Evolutionary conservation across 495 filamentous ascomycete species (phyloP).

Genomic region (Penicillium tannophilum): DNA sequence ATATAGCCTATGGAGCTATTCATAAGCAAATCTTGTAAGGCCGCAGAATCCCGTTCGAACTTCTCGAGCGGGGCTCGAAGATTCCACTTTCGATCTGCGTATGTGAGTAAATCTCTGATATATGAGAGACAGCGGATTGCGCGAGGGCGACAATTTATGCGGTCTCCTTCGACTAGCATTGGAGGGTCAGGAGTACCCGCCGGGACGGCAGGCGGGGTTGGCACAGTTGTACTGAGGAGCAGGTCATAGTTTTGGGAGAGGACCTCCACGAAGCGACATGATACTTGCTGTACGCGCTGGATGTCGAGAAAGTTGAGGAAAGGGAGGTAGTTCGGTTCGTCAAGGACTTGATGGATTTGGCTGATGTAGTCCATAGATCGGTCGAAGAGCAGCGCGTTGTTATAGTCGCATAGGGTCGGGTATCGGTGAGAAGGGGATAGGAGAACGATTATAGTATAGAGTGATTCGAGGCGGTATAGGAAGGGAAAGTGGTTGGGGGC

Average conservation of each 20-base stretch:
- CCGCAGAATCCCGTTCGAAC: slow-evolving; percentile 34
- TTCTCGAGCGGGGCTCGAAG: slow-evolving; percentile 30
- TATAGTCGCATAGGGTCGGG: slow-evolving; percentile 66
- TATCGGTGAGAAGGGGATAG: slow-evolving; percentile 71
- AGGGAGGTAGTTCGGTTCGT: slow-evolving; percentile 33
- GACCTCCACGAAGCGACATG: slow-evolving; percentile 34
- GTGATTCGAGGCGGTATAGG: slow-evolving; percentile 76
- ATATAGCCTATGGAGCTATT: slow-evolving; percentile 19
- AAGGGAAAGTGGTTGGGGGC: slow-evolving; percentile 61
- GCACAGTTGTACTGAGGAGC: slow-evolving; percentile 36
- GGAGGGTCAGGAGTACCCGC: slow-evolving; percentile 41
- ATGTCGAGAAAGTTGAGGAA: slow-evolving; percentile 45
- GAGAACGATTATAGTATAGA: slow-evolving; percentile 83
- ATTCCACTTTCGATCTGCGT: slow-evolving; percentile 41
- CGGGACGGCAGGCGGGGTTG: slow-evolving; percentile 35
- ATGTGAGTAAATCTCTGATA: slow-evolving; percentile 35
- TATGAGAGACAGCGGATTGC: slow-evolving; percentile 39
- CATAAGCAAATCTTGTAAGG: slow-evolving; percentile 17
- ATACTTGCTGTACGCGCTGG: slow-evolving; percentile 41
- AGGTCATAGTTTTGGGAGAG: slow-evolving; percentile 38
- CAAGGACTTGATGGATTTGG: slow-evolving; percentile 43
- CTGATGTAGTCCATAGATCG: slow-evolving; percentile 69
- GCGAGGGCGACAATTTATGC: slow-evolving; percentile 39
- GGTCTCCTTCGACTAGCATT: slow-evolving; percentile 37
- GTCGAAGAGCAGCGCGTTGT: slow-evolving; percentile 77